These are phyloP conservation scores for Trematosphaeria pertusa DNA, from an alignment of 2,329 filamentous ascomycete species.

Conservation along the genomic window DNA sequence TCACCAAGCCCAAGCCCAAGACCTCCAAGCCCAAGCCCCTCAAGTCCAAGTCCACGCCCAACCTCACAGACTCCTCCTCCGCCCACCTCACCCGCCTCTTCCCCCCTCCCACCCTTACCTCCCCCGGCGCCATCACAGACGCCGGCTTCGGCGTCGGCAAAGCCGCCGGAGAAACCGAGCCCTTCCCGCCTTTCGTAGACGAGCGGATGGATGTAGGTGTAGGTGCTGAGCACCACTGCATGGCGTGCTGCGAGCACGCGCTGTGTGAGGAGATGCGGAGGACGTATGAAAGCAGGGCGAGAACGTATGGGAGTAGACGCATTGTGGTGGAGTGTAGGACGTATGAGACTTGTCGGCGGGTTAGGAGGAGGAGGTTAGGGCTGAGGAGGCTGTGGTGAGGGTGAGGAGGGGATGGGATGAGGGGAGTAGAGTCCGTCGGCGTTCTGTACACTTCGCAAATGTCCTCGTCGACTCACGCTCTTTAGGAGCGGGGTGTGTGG, in stretches of 20 bases:
- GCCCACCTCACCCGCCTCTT: conserved; percentile 25
- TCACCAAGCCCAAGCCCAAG: too few relatives aligned
- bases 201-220: conserved; percentile 23
- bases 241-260: too few relatives aligned
- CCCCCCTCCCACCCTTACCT: conserved; percentile 11
- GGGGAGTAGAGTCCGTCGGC: too few relatives aligned
- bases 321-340: conserved; percentile 29
- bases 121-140: conserved; percentile 33
- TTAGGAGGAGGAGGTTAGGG: conserved; percentile 22
- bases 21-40: too few relatives aligned
- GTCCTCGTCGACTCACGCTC: too few relatives aligned
- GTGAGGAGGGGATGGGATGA: too few relatives aligned
- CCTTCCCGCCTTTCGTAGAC: conserved; percentile 31
- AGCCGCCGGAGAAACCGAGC: conserved; percentile 28
- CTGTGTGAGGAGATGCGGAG: conserved; percentile 30
- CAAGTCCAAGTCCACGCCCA: too few relatives aligned
- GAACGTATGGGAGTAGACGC: conserved; percentile 31
- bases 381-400: conserved; percentile 28
- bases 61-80: conserved; percentile 21
- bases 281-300: conserved; percentile 20
- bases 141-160: conserved; percentile 43
- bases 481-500: too few relatives aligned
- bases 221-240: conserved; percentile 26
- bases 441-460: too few relatives aligned
- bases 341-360: conserved; percentile 23